Evolutionary conservation across 768 basidiomycete species (phyloP).

Genomic region (Suillus lakei): DNA sequence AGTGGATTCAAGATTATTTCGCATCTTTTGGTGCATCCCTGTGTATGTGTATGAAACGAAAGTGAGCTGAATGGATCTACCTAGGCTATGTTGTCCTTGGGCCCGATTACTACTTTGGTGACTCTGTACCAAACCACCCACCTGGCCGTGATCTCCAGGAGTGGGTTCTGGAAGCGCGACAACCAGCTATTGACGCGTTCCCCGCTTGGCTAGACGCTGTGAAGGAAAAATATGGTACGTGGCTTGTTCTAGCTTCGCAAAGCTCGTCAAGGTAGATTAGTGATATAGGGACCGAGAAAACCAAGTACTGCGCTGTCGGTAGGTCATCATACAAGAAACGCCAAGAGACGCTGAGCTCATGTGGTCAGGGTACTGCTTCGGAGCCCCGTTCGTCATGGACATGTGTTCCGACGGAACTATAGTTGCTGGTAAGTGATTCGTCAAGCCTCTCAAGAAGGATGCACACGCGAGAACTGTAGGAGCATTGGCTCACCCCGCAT

Average conservation of each 20-base stretch:
- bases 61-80: background rate
- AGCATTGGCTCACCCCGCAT: constrained; percentile 57
- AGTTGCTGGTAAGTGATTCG: constrained; percentile 43
- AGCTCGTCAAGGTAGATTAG: constrained; percentile 17
- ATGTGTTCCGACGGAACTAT: constrained; percentile 46
- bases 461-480: constrained; percentile 22
- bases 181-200: constrained; percentile 40
- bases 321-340: constrained; percentile 13
- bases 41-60: background rate
- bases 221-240: constrained; percentile 50
- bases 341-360: background rate
- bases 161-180: constrained; percentile 42
- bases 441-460: background rate
- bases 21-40: constrained; percentile 52
- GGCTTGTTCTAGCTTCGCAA: background rate
- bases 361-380: constrained; percentile 58
- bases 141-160: constrained; percentile 33
- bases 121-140: constrained; percentile 42
- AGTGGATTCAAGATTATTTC: constrained; percentile 64
- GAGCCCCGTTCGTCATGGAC: constrained; percentile 53
- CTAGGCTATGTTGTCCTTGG: constrained; percentile 63
- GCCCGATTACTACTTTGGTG: constrained; percentile 64
- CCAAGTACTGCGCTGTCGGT: constrained; percentile 50
- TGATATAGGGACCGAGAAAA: constrained; percentile 31
- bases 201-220: constrained; percentile 58